phyloP scores from a whole-genome alignment of 1,284 basidiomycete genomes.

The Tetrapyrgos nigripes region DNA sequence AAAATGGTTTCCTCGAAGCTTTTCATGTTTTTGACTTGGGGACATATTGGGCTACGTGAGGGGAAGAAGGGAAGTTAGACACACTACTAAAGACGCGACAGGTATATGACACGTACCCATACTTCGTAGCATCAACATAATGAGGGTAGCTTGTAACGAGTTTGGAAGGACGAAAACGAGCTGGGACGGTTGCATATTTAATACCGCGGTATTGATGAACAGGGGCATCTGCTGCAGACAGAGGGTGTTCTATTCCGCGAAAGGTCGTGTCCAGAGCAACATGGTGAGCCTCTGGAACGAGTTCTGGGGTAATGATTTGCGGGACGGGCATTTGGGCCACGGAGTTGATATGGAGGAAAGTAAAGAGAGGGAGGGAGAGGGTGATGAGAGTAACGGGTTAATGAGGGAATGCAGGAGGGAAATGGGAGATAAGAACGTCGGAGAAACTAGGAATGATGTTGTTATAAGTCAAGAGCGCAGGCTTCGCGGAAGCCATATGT shows the following conservation, averaged over 20 bases:
- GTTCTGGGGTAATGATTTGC: slow-evolving; percentile 1
- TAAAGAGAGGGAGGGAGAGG: slow-evolving; percentile 7
- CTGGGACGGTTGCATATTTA: slow-evolving; percentile 76
- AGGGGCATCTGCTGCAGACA: slow-evolving; percentile 59
- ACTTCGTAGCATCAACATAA: slow-evolving; percentile 63
- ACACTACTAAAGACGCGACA: not conserved
- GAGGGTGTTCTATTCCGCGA: slow-evolving; percentile 62
- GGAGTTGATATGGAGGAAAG: slow-evolving; percentile 29
- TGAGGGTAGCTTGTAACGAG: slow-evolving; percentile 61
- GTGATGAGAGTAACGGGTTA: not conserved
- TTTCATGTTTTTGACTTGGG: slow-evolving; percentile 57
- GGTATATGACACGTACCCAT: slow-evolving; percentile 55
- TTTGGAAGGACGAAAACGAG: slow-evolving; percentile 74
- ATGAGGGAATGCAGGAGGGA: not conserved
- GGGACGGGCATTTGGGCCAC: slow-evolving; percentile 13
- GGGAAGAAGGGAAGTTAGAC: slow-evolving; percentile 5
- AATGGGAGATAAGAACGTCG: slow-evolving; percentile 8
- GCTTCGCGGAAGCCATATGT: not conserved
- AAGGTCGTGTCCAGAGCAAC: slow-evolving; percentile 65
- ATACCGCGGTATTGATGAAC: slow-evolving; percentile 77
- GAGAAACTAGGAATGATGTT: not conserved
- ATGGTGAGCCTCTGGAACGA: slow-evolving; percentile 53
- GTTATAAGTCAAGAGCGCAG: not conserved
- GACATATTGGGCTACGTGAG: slow-evolving; percentile 68
- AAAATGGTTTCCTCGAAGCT: slow-evolving; percentile 66